Evolutionary conservation across 2,329 filamentous ascomycete species (phyloP), one percentile per base, ranked within the genome.

Genomic region (Madurella fahalii): DNA sequence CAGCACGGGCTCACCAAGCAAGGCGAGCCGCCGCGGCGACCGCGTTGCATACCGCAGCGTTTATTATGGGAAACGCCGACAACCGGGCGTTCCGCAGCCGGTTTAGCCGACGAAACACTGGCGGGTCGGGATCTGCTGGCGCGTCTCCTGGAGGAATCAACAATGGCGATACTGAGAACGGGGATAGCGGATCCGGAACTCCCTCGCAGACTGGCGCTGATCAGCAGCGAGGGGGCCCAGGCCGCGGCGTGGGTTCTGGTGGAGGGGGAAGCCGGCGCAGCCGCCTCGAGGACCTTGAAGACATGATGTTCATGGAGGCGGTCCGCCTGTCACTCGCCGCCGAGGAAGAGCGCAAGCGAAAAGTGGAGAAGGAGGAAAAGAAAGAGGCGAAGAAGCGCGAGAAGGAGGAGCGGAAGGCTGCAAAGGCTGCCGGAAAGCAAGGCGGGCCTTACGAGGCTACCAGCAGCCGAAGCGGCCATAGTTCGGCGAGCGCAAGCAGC

Each of bases 301-400:
- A 96, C 47, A 89, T 99, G 77, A 99, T 99, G 94, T 91, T 97
- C 77, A 90, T 94, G 79, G 94, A 99, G 69, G 94, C 94, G 0
- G 95, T 99, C 46, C 81, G 94, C 40, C 71, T 96, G 31, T 96
- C 91, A 46, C 76, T 99, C n/a, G 91, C 88, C 0, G 86, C 90
- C 1, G 94, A 99, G 68, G 93, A 97, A 65, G 93, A 97, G 41
- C 82, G 93, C n/a, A 88, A 90, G 62, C 86, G 82, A 45, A 94
- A 90, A 65, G 80, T 81, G 0, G 80, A 79, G 41, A 96, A 95
- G 66, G 87, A 94, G 57, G 82, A 92, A n/a, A 87, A 90, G 62
- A 94, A 89, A 64, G 87, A 93, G 56, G 82, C 93, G 13, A 88
- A 90, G 62, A 93, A 89, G 64, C 86, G 88, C 47, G 89, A 94